These are phyloP conservation scores for Dunaliella primolecta DNA, from an alignment of 139 green algal genomes.

Conservation along the genomic window DNA sequence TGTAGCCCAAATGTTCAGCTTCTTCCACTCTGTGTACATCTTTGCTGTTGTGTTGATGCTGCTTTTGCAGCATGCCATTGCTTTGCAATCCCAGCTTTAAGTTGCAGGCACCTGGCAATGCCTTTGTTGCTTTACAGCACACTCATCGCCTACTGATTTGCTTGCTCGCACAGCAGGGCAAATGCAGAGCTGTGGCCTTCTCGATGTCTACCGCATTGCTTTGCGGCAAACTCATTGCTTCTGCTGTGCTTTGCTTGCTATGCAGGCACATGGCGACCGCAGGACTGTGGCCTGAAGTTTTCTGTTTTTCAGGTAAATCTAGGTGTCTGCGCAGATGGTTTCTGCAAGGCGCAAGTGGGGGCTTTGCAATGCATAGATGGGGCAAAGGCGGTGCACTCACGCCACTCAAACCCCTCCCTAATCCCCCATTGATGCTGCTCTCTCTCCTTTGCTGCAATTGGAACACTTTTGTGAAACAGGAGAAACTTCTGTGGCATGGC, in stretches of 20 bases:
- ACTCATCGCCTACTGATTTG: not conserved
- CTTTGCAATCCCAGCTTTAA: no score
- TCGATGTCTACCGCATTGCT: not conserved
- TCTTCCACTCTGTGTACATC: no score
- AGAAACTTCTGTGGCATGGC: not conserved
- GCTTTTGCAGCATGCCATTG: no score
- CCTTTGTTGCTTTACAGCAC: no score
- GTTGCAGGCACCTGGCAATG: no score
- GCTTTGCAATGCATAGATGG: not conserved
- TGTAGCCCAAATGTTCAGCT: no score
- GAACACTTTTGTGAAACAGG: not conserved
- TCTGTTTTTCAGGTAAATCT: not conserved
- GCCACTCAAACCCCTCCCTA: no score
- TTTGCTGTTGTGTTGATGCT: no score
- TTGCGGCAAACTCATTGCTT: not conserved
- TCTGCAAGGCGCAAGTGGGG: not conserved
- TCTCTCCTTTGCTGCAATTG: no score
- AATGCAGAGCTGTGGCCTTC: not conserved
- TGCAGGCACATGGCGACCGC: not conserved
- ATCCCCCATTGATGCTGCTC: no score
- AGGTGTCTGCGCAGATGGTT: not conserved
- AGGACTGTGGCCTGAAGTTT: not conserved
- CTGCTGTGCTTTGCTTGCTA: not conserved
- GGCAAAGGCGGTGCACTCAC: no score
- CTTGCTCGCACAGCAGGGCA: not conserved